Percentiles rank a stretch among this genome's conserved stretches.
phyloP scores from a whole-genome alignment of 306 rosid genomes.

The Canavalia gladiata region DNA sequence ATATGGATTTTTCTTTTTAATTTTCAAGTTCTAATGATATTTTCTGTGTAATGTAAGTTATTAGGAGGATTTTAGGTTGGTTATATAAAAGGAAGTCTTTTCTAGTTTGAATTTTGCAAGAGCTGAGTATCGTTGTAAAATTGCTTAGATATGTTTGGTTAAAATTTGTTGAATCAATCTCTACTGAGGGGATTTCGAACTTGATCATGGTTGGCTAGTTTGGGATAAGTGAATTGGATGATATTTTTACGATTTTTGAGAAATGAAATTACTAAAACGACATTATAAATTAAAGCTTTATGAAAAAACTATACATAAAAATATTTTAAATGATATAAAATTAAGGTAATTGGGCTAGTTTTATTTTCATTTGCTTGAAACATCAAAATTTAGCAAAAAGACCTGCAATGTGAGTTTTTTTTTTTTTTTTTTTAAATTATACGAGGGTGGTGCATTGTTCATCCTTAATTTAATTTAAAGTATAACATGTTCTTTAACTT shows the following conservation, averaged over 20 bases:
- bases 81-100: background rate
- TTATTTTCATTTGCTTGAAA: background rate
- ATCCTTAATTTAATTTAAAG: no score
- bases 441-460: no score
- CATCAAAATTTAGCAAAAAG: background rate
- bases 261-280: background rate
- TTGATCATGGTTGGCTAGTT: background rate
- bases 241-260: background rate
- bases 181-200: background rate
- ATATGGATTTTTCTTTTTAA: background rate
- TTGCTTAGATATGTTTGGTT: background rate
- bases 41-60: background rate
- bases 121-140: background rate
- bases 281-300: background rate
- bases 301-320: no score
- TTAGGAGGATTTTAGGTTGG: background rate
- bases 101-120: background rate
- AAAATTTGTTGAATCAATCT: background rate
- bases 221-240: background rate
- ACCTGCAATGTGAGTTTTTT: background rate
- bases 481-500: no score
- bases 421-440: no score
- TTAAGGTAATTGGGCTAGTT: background rate
- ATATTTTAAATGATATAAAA: no score
- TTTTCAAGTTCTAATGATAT: background rate